Percentiles rank a stretch among this genome's conserved stretches.
Evolutionary conservation across 1,284 basidiomycete genomes (phyloP).

Genomic region (Porodaedalea pini): DNA sequence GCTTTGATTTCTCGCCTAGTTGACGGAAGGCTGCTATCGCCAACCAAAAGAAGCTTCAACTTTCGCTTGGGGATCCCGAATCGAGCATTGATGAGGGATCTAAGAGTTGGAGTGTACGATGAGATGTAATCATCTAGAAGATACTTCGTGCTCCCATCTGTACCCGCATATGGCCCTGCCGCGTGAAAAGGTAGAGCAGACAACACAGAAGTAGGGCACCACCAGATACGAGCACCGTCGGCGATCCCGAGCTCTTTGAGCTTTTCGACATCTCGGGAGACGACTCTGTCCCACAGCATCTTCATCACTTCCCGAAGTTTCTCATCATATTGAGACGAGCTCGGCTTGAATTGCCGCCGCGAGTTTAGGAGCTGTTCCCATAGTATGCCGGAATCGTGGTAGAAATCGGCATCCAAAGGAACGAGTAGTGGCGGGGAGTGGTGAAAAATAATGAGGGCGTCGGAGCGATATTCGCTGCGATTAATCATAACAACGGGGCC

Average conservation of each 20-base stretch:
- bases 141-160: conserved; percentile 26
- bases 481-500: conserved; percentile 11
- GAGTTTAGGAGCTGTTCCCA: no score
- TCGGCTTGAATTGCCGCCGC: no score
- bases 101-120: no score
- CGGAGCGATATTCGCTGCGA: conserved; percentile 4
- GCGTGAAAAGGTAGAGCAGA: no score
- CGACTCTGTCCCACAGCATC: conserved; percentile 33
- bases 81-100: conserved; percentile 28
- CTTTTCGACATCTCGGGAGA: conserved; percentile 29
- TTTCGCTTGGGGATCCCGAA: conserved; percentile 9
- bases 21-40: conserved; percentile 23
- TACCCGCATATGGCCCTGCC: no score
- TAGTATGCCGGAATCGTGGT: no score
- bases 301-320: conserved; percentile 26
- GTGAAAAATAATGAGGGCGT: neutral
- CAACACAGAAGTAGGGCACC: conserved; percentile 39
- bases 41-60: conserved; percentile 25
- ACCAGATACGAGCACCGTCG: conserved; percentile 38
- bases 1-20: conserved; percentile 21
- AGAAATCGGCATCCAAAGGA: no score
- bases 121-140: conserved; percentile 33
- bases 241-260: conserved; percentile 21
- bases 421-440: no score
- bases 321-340: conserved; percentile 16